These are phyloP conservation scores for Mucor indicus DNA, from an alignment of 371 early-diverging fungal genomes.

Conservation along the genomic window DNA sequence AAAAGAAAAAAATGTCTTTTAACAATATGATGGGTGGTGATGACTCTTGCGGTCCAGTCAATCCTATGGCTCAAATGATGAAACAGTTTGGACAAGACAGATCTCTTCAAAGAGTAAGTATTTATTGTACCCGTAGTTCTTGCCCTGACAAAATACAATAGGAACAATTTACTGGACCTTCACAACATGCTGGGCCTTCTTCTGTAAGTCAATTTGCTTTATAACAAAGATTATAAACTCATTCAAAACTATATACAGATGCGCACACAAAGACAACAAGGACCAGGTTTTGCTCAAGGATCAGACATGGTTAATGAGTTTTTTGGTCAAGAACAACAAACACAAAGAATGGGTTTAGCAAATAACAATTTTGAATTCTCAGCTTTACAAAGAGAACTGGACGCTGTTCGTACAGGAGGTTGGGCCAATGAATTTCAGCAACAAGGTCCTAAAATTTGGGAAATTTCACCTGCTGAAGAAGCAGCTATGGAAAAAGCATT, in stretches of 20 bases:
- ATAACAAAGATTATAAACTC: background rate
- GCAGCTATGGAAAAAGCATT: conserved; percentile 62
- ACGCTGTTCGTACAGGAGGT: conserved; percentile 42
- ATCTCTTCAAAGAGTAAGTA: conserved; percentile 48
- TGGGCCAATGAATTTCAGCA: conserved; percentile 60
- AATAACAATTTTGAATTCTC: conserved; percentile 45
- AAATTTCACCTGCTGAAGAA: conserved; percentile 56
- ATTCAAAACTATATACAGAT: conserved; percentile 14
- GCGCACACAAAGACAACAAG: conserved; percentile 24
- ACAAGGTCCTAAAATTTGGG: conserved; percentile 51
- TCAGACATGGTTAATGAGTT: conserved; percentile 56
- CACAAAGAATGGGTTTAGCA: conserved; percentile 6
- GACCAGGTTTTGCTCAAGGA: conserved; percentile 20
- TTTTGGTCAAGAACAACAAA: conserved; percentile 50
- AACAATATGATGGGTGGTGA: conserved; percentile 44
- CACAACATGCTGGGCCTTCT: conserved; percentile 32
- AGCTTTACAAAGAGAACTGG: conserved; percentile 50
- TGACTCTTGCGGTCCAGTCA: conserved; percentile 56
- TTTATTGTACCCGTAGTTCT: too few relatives aligned
- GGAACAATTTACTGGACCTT: conserved; percentile 41
- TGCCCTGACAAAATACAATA: conserved; percentile 1
- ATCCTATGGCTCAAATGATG: conserved; percentile 57
- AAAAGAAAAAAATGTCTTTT: conserved; percentile 5
- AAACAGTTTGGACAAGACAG: conserved; percentile 56
- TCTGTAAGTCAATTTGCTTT: conserved; percentile 13